Percentiles rank a stretch among this genome's conserved stretches.
These are phyloP conservation scores for Bassia scoparia DNA, from an alignment of 148 eudicot genomes.

Conservation along the genomic window DNA sequence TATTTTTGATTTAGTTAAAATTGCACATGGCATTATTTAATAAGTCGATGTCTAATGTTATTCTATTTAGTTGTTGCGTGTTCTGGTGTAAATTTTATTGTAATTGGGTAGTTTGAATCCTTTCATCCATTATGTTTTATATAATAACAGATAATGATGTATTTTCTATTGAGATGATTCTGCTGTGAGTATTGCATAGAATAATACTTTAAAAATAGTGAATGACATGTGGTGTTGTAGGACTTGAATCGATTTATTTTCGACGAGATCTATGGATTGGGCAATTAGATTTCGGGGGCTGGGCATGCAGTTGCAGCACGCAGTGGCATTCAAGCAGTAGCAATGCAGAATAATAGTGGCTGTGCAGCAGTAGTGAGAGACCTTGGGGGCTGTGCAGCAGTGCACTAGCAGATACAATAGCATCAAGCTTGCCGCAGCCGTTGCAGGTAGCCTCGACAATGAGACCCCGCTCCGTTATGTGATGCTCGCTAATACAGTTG, in stretches of 20 bases:
- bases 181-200: background rate
- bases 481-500: too few relatives aligned
- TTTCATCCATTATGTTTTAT: background rate
- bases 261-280: background rate
- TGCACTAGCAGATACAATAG: too few relatives aligned
- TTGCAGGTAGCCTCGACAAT: too few relatives aligned
- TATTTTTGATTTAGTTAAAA: background rate
- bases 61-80: background rate
- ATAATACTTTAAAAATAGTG: background rate
- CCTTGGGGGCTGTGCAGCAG: too few relatives aligned
- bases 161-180: conserved; percentile 3
- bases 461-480: too few relatives aligned
- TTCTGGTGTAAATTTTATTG: background rate
- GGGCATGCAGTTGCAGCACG: too few relatives aligned
- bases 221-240: background rate
- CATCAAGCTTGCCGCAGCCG: too few relatives aligned
- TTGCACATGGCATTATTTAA: background rate
- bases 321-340: too few relatives aligned
- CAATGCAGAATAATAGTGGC: too few relatives aligned
- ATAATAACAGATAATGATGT: background rate
- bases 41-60: background rate
- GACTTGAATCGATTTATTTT: too few relatives aligned
- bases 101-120: background rate
- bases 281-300: too few relatives aligned
- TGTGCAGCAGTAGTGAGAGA: too few relatives aligned